Evolutionary conservation across 345 rosid species (phyloP), one percentile per base, ranked within the genome.

Genomic region (Melastoma malabathricum): DNA sequence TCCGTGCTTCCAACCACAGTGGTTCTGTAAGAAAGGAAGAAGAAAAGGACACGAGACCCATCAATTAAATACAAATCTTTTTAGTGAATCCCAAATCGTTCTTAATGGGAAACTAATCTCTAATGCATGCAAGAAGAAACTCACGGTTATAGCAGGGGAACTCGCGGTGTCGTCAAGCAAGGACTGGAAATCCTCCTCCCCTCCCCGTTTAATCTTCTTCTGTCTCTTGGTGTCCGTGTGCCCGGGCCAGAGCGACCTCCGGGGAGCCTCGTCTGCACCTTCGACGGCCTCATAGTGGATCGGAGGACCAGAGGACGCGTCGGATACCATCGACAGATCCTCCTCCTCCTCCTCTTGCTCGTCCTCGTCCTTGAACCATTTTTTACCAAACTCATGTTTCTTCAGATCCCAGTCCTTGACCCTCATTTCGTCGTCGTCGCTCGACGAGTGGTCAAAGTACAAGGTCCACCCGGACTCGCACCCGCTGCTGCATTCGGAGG

Each of bases 391-490:
- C 41, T 12, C 12, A 1, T 3, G 12, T 9, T 34, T 34, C 41
- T 34, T 34, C 12, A 12, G 41, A 7, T 34, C 41, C 12, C 41
- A 1, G 41, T 34, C 41, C 41, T 34, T 12, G 41, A 34, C 12
- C 41, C 41, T 34, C 2, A 9, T 8, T 1, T 2, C 41, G 41
- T 17, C 55, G 18, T 66, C 65, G 48, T 60, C 43, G 41, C 54
- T 52, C 27, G 82, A 56, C 41, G 68, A 82, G 7, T 90, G 89
- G 52, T 86, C 98, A 12, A 90, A 70, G 76, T 90, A 90, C 0
- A 80, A 57, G 68, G 98, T 90, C 98, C 98, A 90, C 14, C 98
- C 98, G 18, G 98, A 90, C 60, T 90, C 96, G 53, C 98, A 86
- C 15, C 84, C 96, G 60, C 87, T 82, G 17, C 81, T 82, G 56